Evolutionary conservation across 1,284 basidiomycete species (phyloP).

Genomic region (Peniophora sp.): DNA sequence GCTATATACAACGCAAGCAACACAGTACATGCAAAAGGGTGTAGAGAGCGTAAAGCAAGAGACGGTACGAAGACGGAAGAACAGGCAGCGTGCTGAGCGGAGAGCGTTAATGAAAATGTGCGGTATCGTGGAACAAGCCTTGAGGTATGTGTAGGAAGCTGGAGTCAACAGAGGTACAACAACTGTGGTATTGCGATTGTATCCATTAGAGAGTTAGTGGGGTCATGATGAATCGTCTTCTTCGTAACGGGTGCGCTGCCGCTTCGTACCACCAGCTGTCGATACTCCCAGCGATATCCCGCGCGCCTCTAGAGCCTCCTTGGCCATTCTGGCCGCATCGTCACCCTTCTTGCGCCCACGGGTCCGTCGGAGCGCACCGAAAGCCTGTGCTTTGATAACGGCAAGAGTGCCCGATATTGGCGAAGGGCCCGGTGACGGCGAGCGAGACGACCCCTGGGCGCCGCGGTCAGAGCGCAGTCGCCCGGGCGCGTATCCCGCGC

Average conservation of each 20-base stretch:
- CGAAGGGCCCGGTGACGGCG: conserved; percentile 57
- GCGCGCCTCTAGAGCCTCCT: conserved; percentile 69
- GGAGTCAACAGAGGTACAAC: not conserved
- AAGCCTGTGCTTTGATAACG: conserved; percentile 81
- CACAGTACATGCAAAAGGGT: not conserved
- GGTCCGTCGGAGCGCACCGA: conserved; percentile 73
- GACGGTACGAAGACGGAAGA: not conserved
- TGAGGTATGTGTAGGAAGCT: not conserved
- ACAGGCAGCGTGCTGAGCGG: not conserved
- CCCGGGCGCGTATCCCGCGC: conserved; percentile 9
- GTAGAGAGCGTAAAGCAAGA: not conserved
- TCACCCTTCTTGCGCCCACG: conserved; percentile 63
- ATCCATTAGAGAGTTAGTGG: not conserved
- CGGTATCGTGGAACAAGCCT: not conserved
- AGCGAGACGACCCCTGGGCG: conserved; percentile 39
- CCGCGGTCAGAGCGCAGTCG: conserved; percentile 25
- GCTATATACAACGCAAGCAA: too few relatives aligned
- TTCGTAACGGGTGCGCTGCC: conserved; percentile 40
- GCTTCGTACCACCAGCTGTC: conserved; percentile 36
- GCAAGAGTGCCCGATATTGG: conserved; percentile 73
- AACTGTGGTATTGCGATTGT: not conserved
- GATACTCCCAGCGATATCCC: conserved; percentile 52
- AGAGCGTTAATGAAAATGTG: not conserved
- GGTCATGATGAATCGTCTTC: conserved; percentile 28
- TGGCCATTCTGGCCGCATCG: conserved; percentile 64